Evolutionary conservation across 495 filamentous ascomycete species (phyloP), one percentile per base, ranked within the genome.

Genomic region (Neurospora pannonica): DNA sequence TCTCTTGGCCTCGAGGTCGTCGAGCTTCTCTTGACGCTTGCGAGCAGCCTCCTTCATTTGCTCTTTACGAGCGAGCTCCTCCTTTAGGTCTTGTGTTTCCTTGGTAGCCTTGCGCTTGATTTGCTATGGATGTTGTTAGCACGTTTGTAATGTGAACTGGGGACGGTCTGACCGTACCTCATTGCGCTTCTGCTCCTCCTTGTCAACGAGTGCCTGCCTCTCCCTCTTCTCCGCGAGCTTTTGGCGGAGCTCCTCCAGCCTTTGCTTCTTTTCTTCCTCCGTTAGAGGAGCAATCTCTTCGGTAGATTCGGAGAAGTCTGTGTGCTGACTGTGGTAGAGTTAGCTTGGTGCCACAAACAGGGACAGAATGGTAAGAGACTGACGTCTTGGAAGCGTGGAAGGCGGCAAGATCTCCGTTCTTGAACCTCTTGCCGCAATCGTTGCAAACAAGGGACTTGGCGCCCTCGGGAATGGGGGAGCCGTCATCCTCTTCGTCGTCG

Each of bases 271-370:
- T 84, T 99, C 92, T 76, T 97, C 95, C 74, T 94, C 94, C 0
- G 93, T 98, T 77, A 99, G 86, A 2, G 95, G 94, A 2, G 92
- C 90, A 72, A 98, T 89, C 78, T 96, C 93, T 76, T 97, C 95
- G 2, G 92, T 95, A 0, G 94, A 97, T 81, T 99, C 94, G 17
- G 92, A 88, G 80, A 99, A 99, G 78, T 98, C 91, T n/a, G 88
- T 86, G 82, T 99, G 96, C 69, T 92, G 90, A 5, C 90, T 92
- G 73, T 40, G 71, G 67, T 21, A 43, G 19, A 17, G 75, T 77
- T 48, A 80, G 76, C 72, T 8, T 48, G 31, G 19, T 38, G 40
- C 13, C 19, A 37, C 17, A 5, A 21, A 10, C n/a, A 34, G 36
- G 46, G 11, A 28, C 21, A 48, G 21, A 5, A 46, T 13, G 34